These are phyloP conservation scores for Escallonia herrerae DNA, from an alignment of 129 eudicot genomes.

Conservation along the genomic window DNA sequence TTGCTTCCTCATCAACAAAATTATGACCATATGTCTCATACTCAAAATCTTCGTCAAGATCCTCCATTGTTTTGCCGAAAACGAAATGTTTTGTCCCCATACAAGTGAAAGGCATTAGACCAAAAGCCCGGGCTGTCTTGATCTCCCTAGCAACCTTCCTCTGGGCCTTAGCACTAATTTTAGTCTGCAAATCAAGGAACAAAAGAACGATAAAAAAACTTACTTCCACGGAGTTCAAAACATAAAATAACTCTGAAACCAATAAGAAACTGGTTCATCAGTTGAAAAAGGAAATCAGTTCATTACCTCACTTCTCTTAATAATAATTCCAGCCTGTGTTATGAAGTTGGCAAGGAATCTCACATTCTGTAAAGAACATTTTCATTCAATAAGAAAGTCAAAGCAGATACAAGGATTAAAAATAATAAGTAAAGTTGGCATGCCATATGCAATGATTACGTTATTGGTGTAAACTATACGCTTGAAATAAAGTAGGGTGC, in stretches of 20 bases:
- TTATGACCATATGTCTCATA: slow-evolving; percentile 28
- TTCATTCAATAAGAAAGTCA: not conserved
- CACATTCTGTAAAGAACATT: slow-evolving; percentile 50
- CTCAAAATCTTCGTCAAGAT: slow-evolving; percentile 47
- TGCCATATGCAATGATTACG: too few species aligned
- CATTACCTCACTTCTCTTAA: slow-evolving; percentile 84
- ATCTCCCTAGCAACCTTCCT: slow-evolving; percentile 88
- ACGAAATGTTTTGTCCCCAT: slow-evolving; percentile 74
- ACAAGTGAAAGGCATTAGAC: slow-evolving; percentile 83
- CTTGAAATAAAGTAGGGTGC: too few species aligned
- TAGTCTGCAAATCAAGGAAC: slow-evolving; percentile 35
- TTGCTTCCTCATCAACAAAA: slow-evolving; percentile 22
- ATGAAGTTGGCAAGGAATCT: slow-evolving; percentile 84
- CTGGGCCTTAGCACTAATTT: slow-evolving; percentile 86
- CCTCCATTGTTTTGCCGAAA: slow-evolving; percentile 61
- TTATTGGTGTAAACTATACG: too few species aligned
- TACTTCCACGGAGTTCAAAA: too few species aligned
- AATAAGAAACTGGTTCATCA: too few species aligned
- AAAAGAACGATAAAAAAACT: not conserved
- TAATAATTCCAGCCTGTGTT: slow-evolving; percentile 83
- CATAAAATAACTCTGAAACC: too few species aligned
- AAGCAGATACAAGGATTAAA: too few species aligned
- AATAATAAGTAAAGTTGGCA: too few species aligned
- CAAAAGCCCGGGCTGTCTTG: slow-evolving; percentile 81
- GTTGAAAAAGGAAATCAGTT: not conserved